Base-by-base conservation (phyloP, 2,329 filamentous ascomycete species). In the Metarhizium rileyi region DNA sequence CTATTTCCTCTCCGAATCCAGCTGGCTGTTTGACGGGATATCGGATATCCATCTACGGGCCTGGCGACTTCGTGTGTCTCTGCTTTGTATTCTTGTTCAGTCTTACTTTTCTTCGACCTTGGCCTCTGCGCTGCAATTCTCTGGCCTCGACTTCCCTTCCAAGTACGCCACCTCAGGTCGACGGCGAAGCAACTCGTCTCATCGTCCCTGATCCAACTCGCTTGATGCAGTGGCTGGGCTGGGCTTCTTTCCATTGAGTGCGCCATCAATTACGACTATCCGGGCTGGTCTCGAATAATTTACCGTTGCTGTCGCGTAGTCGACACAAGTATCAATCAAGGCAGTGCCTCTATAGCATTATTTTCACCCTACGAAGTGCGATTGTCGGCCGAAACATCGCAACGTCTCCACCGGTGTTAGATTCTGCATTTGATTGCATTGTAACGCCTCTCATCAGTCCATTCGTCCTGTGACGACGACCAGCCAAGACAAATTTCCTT, bases 241-340 rank as follows among this genome's bases (percentile, higher is more conserved):
- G 65, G 61, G 10, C 30, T 33, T 12, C 59, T 61, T 55, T 56
- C 55, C 54, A 59, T 58, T 59, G 54, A 55, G 56, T 54, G 55
- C 59, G 53, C 48, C 28, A 47, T 46, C 56, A 62, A 55, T 59
- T 58, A 51, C 57, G 57, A 61, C 54, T 59, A 66, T 64, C 58
- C 62, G 66, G 72, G 72, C 72, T 75, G 73, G 72, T 70, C 73
- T 75, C 72, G 71, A 68, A 62, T 59, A 57, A 58, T 63, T 55
- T 55, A 57, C 56, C 57, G 54, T 59, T 58, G 52, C 52, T 56
- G 48, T 50, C 53, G 54, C 51, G 46, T 41, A 51, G 38, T 18
- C 49, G 51, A 53, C 30, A 20, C 22, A 18, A 23, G 26, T n/a
- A 5, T 25, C 33, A 18, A 44, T 44, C 56, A 54, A 57, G 66